Evolutionary conservation across 495 filamentous ascomycete genomes (phyloP).

Genomic region (Articulospora tetracladia): DNA sequence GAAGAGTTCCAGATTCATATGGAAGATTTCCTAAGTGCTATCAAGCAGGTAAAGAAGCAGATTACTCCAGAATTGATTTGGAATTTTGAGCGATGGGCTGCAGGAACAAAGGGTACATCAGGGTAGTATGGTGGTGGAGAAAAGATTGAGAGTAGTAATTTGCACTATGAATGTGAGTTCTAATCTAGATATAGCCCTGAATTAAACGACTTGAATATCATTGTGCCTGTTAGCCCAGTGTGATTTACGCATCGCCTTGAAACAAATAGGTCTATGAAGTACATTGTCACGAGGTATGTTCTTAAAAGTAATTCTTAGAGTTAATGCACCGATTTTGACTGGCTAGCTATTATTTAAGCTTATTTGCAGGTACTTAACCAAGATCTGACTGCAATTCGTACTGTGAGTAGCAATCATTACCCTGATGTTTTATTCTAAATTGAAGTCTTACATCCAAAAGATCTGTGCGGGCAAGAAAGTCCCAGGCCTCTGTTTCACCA

Average conservation of each 20-base stretch:
- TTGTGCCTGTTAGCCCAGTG: no score
- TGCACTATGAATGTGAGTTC: background rate
- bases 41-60: slow-evolving; percentile 58
- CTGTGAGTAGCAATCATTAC: no score
- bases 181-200: background rate
- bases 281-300: no score
- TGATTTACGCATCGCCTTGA: no score
- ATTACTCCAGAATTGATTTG: slow-evolving; percentile 63
- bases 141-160: background rate
- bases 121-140: slow-evolving; percentile 1
- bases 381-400: background rate
- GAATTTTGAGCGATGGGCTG: slow-evolving; percentile 65
- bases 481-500: background rate
- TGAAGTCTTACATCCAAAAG: no score
- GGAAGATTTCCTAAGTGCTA: slow-evolving; percentile 62
- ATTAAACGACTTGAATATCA: no score
- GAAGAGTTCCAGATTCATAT: slow-evolving; percentile 48
- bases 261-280: no score
- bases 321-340: background rate
- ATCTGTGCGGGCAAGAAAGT: no score
- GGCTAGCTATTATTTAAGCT: background rate
- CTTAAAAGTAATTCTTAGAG: no score
- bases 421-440: no score
- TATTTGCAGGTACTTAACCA: background rate
- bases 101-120: slow-evolving; percentile 23